Percentiles rank a stretch among this genome's conserved stretches.
Evolutionary conservation across 116 monocot genomes (phyloP).

Genomic region (Dioscorea cayenensis): DNA sequence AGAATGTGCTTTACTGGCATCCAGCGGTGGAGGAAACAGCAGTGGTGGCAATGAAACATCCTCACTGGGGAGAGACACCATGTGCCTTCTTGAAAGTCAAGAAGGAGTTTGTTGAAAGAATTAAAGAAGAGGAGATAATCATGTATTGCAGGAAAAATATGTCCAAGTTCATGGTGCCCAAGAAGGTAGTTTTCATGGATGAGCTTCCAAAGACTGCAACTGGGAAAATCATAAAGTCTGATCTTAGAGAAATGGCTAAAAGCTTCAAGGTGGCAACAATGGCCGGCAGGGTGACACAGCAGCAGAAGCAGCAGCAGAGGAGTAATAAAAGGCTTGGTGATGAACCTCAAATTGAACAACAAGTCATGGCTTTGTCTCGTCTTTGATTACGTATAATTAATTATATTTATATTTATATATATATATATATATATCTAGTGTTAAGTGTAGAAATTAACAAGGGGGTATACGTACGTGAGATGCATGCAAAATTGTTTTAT

Average conservation of each 20-base stretch:
- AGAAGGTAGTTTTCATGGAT: constrained; percentile 18
- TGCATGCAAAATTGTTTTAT: too few relatives aligned
- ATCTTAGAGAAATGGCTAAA: constrained; percentile 4
- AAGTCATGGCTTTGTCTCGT: too few relatives aligned
- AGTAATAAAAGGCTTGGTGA: too few relatives aligned
- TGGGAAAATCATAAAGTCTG: constrained; percentile 7
- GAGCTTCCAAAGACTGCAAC: constrained; percentile 16
- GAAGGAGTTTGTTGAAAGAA: neutral
- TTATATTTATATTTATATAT: too few relatives aligned
- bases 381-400: too few relatives aligned
- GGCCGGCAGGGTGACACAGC: neutral
- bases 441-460: too few relatives aligned
- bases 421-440: too few relatives aligned
- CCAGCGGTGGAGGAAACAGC: constrained; percentile 29
- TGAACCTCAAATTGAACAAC: too few relatives aligned
- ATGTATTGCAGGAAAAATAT: constrained; percentile 10
- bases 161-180: constrained; percentile 9
- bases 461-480: too few relatives aligned
- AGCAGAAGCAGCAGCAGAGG: neutral
- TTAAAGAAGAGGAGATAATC: constrained; percentile 19
- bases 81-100: constrained; percentile 24
- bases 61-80: constrained; percentile 34
- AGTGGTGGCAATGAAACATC: constrained; percentile 29
- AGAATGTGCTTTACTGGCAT: constrained; percentile 22
- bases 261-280: neutral